Evolutionary conservation across 805 yeast species (phyloP).

Genomic region (Ogataea thermomethanolica): DNA sequence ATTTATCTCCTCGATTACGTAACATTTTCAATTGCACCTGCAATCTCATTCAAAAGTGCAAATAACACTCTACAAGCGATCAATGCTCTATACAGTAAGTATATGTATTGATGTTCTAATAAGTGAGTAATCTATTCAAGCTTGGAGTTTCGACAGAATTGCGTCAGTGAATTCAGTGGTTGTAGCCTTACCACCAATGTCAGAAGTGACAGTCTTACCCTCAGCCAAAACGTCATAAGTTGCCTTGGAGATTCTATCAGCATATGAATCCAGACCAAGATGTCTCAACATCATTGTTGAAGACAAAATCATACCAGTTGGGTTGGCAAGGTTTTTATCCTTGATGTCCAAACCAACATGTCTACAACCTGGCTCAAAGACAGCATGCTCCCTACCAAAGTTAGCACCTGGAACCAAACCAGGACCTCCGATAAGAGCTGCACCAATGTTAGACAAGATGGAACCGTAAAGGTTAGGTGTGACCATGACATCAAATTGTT

Average conservation of each 20-base stretch:
- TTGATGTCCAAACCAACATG: conserved; percentile 96
- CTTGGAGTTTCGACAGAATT: conserved; percentile 65
- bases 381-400: conserved; percentile 96
- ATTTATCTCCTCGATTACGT: background rate
- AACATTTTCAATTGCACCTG: background rate
- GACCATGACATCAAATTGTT: conserved; percentile 96
- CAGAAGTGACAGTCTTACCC: conserved; percentile 80
- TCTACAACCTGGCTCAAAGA: conserved; percentile 99
- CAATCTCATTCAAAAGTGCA: background rate
- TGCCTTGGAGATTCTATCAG: conserved; percentile 84
- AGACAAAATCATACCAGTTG: conserved; percentile 95
- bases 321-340: conserved; percentile 95
- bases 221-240: conserved; percentile 88
- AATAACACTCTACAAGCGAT: background rate
- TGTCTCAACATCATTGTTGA: conserved; percentile 92
- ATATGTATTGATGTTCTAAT: background rate
- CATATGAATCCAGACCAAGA: conserved; percentile 79
- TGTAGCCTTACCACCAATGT: conserved; percentile 85
- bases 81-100: conserved; percentile 3
- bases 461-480: conserved; percentile 98
- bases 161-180: conserved; percentile 96
- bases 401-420: conserved; percentile 98
- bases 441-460: conserved; percentile 95
- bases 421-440: conserved; percentile 96
- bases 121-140: conserved; percentile 8